Evolutionary conservation across 495 filamentous ascomycete genomes (phyloP), one percentile per base, ranked within the genome.

Genomic region (Penicillium waksmanii): DNA sequence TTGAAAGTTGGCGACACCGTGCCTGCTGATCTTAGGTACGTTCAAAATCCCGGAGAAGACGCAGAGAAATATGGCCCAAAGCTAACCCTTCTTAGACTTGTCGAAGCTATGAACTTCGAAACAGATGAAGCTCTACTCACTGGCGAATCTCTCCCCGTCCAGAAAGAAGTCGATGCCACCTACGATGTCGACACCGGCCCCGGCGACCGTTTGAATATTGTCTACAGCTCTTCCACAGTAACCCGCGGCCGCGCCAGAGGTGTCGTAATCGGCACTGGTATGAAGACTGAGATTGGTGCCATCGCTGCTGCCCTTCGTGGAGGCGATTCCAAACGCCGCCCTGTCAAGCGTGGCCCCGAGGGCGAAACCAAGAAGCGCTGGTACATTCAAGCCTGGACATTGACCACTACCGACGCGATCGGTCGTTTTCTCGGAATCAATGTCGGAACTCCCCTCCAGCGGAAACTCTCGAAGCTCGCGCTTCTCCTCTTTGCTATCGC

Each of bases 1-100:
- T 71, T 96, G 44, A 92, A 91, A 80, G 90, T 91, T 65, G 91
- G 91, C 34, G 91, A 94, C 72, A 92, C 88, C 2, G 84, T 94
- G 3, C 91, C 91, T 13, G 91, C 91, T 13, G 91, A 94, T 69
- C 51, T 80, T 36, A 61, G 78, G 76, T 80, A 61, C 48, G 76
- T 42, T 33, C 17, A 44, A 27, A 25, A 25, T 51, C n/a, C 17
- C 0, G 9, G 35, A 38, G 5, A 42, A 9, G 1, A 38, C 15
- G 36, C 36, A 38, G 12, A 38, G 11, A 13, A 12, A 38, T 13
- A 36, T 38, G 36, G 15, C 15, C 2, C 11, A 12, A 0, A 10
- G 12, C 12, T 38, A 38, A 38, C 36, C 8, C 6, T 38, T 12
- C 10, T 38, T 19, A 78, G 77, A 67, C 74, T 91, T 40, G 76